These are phyloP conservation scores for Fusarium multiceps DNA, from an alignment of 2,329 filamentous ascomycete genomes.

Conservation along the genomic window DNA sequence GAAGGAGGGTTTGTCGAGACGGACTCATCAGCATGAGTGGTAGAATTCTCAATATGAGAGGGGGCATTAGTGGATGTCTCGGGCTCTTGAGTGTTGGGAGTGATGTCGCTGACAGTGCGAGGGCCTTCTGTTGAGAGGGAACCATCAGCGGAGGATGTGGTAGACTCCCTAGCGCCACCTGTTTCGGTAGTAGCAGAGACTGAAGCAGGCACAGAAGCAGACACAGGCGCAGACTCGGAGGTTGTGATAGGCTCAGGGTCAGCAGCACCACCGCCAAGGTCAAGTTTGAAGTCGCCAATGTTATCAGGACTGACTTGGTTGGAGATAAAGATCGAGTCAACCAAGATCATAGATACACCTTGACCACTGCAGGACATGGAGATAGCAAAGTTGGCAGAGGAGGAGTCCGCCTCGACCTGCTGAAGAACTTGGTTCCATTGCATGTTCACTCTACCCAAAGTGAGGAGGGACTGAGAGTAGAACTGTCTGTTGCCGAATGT, in stretches of 20 bases:
- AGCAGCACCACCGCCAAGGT: background rate
- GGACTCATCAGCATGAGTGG: background rate
- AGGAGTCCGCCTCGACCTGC: background rate
- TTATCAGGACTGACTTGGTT: constrained; percentile 21
- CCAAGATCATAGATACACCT: background rate
- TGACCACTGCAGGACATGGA: constrained; percentile 6
- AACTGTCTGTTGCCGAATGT: background rate
- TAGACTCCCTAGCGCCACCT: background rate
- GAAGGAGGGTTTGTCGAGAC: background rate
- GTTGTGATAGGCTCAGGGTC: background rate
- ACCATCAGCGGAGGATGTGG: background rate
- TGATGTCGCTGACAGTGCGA: background rate
- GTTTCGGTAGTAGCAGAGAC: background rate
- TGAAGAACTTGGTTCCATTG: constrained; percentile 12
- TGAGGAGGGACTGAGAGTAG: background rate
- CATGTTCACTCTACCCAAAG: background rate
- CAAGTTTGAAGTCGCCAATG: constrained; percentile 10
- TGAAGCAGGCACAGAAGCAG: background rate
- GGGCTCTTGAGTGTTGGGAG: background rate
- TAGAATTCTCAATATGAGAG: background rate
- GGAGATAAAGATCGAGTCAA: constrained; percentile 27
- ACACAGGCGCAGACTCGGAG: background rate
- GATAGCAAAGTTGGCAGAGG: constrained; percentile 7
- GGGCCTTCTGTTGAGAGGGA: background rate
- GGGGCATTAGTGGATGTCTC: background rate